Evolutionary conservation across 768 basidiomycete species (phyloP).

Genomic region (Podaxis sp.): DNA sequence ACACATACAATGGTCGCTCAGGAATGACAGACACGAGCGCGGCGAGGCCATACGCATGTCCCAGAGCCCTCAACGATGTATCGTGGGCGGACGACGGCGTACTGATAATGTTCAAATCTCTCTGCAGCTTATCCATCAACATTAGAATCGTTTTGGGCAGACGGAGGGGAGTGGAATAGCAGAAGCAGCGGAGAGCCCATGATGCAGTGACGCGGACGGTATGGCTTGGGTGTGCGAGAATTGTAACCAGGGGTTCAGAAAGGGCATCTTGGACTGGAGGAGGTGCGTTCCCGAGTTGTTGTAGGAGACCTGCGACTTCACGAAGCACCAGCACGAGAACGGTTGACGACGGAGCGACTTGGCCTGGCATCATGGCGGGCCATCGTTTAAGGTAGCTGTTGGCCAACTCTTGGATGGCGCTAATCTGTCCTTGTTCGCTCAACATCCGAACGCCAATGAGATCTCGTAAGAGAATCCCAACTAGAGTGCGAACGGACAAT

Average conservation of each 20-base stretch:
- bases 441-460: conserved; percentile 87
- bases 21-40: conserved; percentile 86
- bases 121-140: conserved; percentile 79
- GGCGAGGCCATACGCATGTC: conserved; percentile 89
- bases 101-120: conserved; percentile 73
- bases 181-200: conserved; percentile 89
- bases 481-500: conserved; percentile 67
- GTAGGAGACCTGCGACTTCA: conserved; percentile 83
- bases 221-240: conserved; percentile 85
- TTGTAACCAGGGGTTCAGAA: conserved; percentile 78
- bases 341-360: conserved; percentile 62
- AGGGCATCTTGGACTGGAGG: conserved; percentile 89
- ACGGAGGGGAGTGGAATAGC: conserved; percentile 83
- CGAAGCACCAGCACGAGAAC: conserved; percentile 74
- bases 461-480: conserved; percentile 79
- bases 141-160: conserved; percentile 77
- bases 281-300: conserved; percentile 90
- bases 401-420: conserved; percentile 84
- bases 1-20: conserved; percentile 87
- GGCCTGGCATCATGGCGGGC: conserved; percentile 91
- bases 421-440: conserved; percentile 92
- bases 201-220: conserved; percentile 84
- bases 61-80: conserved; percentile 68
- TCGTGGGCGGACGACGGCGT: conserved; percentile 75
- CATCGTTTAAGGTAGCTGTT: conserved; percentile 83